A percentile compares a stretch with the other conserved stretches of the same genome.
These are phyloP conservation scores for Salvia sclarea DNA, from an alignment of 305 asterid species.

Conservation along the genomic window DNA sequence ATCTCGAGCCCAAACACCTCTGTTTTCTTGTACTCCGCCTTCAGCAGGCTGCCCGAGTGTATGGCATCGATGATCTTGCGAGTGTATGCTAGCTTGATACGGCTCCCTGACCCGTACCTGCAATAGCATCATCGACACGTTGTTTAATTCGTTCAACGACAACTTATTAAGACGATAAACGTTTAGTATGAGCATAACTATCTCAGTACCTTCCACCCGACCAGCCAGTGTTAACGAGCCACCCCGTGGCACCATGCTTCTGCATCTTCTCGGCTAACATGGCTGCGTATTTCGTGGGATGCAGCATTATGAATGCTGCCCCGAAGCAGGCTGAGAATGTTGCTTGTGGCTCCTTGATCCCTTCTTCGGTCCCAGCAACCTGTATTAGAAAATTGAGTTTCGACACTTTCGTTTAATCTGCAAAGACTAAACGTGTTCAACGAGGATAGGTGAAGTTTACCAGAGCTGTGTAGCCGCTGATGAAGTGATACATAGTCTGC, in stretches of 20 bases:
- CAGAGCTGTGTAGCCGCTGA: conserved; percentile 99
- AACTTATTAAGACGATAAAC: not conserved
- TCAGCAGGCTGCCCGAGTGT: conserved; percentile 81
- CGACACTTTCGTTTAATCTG: not conserved
- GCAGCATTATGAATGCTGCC: conserved; percentile 98
- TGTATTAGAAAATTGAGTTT: conserved; percentile 32
- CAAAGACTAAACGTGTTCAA: not conserved
- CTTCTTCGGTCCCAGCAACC: conserved; percentile 99
- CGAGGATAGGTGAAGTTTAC: conserved; percentile 37
- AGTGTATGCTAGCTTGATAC: conserved; percentile 90
- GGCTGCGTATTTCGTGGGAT: conserved; percentile 94
- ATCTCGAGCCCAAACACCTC: conserved; percentile 89
- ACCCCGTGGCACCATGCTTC: conserved; percentile 91
- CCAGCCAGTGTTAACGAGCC: conserved; percentile 99
- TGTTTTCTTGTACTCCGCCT: conserved; percentile 62
- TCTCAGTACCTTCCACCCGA: conserved; percentile 84
- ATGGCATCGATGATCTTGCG: conserved; percentile 94
- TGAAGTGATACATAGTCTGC: conserved; percentile 98
- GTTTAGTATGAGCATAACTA: not conserved
- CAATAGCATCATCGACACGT: not conserved
- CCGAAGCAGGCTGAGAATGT: conserved; percentile 99
- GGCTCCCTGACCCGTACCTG: conserved; percentile 86
- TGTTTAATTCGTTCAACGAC: not conserved
- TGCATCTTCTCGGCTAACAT: conserved; percentile 90
- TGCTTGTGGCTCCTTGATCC: conserved; percentile 95